Base-by-base conservation (phyloP, 129 eudicot species). In the Lactuca saligna region DNA sequence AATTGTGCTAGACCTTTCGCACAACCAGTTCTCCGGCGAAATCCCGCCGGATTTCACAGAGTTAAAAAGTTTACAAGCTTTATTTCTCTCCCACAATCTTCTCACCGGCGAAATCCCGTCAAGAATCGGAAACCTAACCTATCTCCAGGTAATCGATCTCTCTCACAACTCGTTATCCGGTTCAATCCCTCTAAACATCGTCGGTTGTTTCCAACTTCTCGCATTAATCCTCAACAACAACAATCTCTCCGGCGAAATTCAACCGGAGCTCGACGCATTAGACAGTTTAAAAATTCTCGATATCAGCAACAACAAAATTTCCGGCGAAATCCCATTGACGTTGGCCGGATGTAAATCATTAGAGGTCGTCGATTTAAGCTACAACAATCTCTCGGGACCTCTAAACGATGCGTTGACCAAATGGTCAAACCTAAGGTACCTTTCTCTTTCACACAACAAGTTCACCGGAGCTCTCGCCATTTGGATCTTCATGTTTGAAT, bases 221-320 rank as follows among this genome's bases (percentile, higher is more conserved):
- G 97, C 92, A 0, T 56, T 93, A 69, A 78, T 82, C 31, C 81
- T 93, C 34, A 93, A 87, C 76, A 81, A 89, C 82, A 93, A 93
- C 78, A 87, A 89, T 76, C 89, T 93, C 37, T 87, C 99, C 1
- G 99, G 99, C 29, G 95, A 84, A 74, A 87, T 93, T 42, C 97
- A 85, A 68, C 99, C 95, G 0, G 99, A 89, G 86, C 99, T 93
- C 70, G 99, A 89, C 62, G 97, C 99, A 3, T 80, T 93, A 75
- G 91, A 93, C 74, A 93, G 95, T 75, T 74, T 93, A 75, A 89
- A 85, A 83, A 85, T 93, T 68, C 88, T 93, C 66, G 87, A 86
- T 59, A 79, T 93, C n/a, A 87, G 99, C 81, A 80, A 82, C 87
- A 93, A 93, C 79, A 82, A 72, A 73, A 89, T 93, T 50, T 93